Evolutionary conservation across 2,329 filamentous ascomycete species (phyloP), one percentile per base, ranked within the genome.

Genomic region (Stenocarpella maydis): DNA sequence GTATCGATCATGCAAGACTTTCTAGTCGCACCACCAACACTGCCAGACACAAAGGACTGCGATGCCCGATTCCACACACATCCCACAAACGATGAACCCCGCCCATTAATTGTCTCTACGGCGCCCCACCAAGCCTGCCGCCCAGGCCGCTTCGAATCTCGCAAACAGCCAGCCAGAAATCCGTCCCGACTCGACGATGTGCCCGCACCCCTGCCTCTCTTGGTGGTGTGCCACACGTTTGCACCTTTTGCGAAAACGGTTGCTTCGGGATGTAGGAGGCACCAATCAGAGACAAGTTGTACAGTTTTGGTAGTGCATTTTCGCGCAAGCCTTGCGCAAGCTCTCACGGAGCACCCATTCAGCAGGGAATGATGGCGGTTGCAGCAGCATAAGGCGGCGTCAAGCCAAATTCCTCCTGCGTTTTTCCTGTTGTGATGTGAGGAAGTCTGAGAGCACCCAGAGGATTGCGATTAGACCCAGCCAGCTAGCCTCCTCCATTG

Each of bases 381-480:
- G 70, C 49, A 67, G 70, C 69, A 67, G 69, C 67, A 71, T 69
- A 71, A 69, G 41, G 67, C 70, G 70, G 70, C 70, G 70, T 69
- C 68, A 67, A 69, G 67, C 64, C 70, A 47, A 21, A 67, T 58
- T 61, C 64, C 63, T 60, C 65, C 52, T 67, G 50, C 69, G 63
- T 61, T 67, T 69, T 50, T 68, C 50, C 63, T 71, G 67, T 63
- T 71, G 61, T 71, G 69, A 67, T 60, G 64, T 69, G 67, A 63
- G 53, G 41, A 64, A 67, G 63, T 63, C 65, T 64, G 69, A 69
- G 69, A 50, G 69, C 66, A 60, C 66, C 58, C 67, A 65, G 45
- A 60, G 31, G 52, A 31, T 47, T 65, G 66, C 63, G 70, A 69
- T 67, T 49, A 65, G 67, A 37, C 52, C 45, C 43, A 49, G 28